These are phyloP conservation scores for Cucumis variabilis DNA, from an alignment of 331 rosid genomes.

Conservation along the genomic window DNA sequence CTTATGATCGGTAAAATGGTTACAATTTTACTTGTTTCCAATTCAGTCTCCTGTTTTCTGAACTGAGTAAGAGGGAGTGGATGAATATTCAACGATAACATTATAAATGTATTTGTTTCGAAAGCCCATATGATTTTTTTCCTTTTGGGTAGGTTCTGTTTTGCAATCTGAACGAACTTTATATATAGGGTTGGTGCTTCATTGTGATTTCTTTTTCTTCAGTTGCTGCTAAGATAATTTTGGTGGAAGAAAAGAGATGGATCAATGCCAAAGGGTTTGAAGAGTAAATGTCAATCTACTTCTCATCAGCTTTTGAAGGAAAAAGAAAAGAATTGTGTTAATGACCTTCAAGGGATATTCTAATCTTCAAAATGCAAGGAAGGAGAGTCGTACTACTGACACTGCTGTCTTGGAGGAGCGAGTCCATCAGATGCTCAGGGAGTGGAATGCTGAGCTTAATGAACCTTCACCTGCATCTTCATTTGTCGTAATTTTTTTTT, in stretches of 20 bases:
- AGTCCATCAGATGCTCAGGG: constrained; percentile 96
- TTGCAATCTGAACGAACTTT: neutral
- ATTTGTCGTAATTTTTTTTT: constrained; percentile 35
- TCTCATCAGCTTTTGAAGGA: constrained; percentile 91
- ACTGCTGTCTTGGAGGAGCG: constrained; percentile 89
- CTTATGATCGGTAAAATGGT: neutral
- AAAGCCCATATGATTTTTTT: neutral
- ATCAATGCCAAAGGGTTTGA: constrained; percentile 77
- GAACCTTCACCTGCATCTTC: constrained; percentile 97
- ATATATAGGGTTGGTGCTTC: neutral
- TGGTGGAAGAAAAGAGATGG: neutral
- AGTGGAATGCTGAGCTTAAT: constrained; percentile 92
- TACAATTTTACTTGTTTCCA: neutral
- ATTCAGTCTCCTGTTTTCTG: neutral
- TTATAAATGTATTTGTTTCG: neutral
- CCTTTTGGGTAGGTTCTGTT: neutral
- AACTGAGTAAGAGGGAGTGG: neutral
- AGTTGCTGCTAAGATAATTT: neutral
- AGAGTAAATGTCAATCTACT: constrained; percentile 86
- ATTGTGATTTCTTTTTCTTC: constrained; percentile 15
- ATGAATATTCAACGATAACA: neutral
- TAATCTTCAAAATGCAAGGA: constrained; percentile 89
- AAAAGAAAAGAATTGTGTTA: constrained; percentile 90
- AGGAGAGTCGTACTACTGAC: constrained; percentile 84
- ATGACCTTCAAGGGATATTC: constrained; percentile 86